These are phyloP conservation scores for Sporothrix dimorphospora DNA, from an alignment of 2,329 filamentous ascomycete species.

Conservation along the genomic window DNA sequence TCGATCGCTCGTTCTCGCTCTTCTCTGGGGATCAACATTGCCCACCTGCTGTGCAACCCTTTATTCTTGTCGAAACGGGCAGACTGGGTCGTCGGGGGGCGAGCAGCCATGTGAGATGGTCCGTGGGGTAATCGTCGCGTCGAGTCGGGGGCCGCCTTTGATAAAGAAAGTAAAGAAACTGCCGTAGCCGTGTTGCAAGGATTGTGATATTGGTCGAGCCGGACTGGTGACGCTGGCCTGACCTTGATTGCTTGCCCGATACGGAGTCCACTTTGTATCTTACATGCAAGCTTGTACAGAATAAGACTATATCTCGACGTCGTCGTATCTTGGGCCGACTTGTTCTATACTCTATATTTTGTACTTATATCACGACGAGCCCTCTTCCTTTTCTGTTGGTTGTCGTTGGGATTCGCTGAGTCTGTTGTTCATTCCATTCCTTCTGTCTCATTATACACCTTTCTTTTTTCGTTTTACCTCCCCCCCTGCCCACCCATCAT, in stretches of 20 bases:
- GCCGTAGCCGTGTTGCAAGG: background rate
- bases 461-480: background rate
- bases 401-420: background rate
- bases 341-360: background rate
- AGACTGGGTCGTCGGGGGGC: no score
- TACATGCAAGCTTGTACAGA: background rate
- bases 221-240: slow-evolving; percentile 9
- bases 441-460: background rate
- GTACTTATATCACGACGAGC: background rate
- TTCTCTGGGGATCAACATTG: background rate
- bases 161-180: background rate
- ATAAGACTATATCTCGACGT: background rate
- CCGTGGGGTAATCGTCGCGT: background rate
- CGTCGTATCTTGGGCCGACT: no score
- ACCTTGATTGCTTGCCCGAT: background rate
- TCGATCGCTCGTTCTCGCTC: background rate
- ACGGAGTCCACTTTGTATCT: background rate
- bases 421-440: background rate
- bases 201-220: background rate
- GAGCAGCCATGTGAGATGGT: background rate
- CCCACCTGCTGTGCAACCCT: background rate
- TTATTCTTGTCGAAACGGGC: background rate
- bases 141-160: background rate
- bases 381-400: background rate
- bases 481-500: background rate